Evolutionary conservation across 2,329 filamentous ascomycete species (phyloP), one percentile per base, ranked within the genome.

Genomic region (Pseudogymnoascus sp.): DNA sequence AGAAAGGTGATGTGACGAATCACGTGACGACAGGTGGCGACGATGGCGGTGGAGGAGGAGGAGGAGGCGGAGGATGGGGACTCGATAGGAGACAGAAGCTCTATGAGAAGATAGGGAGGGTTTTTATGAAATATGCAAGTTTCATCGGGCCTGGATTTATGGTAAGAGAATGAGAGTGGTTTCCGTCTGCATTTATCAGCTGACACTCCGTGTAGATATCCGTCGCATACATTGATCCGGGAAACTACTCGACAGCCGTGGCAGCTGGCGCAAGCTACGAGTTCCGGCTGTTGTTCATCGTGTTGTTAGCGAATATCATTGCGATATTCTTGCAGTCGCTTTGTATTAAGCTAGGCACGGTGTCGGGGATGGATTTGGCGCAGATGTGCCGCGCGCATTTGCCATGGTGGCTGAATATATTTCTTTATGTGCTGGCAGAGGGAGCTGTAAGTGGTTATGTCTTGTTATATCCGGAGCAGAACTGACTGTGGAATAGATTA

Each of bases 171-270:
- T 6, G 55, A 45, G 12, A 29, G 26, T 74, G 74, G 77, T 11
- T 76, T 39, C 4, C 8, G 10, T 10, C 31, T 33, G 19, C 11
- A 33, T 37, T 31, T 14, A 16, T 35, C 31, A 10, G 23, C 59
- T 61, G 55, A 61, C 19, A 16, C 16, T 12, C 6, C 59, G 52
- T 12, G 16, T 62, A 73, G 73, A 68, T 70, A 41, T 66, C 69
- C 12, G 74, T 75, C 45, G 74, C 75, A 49, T 75, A 75, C 62
- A 76, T 75, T 60, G 74, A 76, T 65, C 74, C 71, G 66, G 78
- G 79, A 65, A 84, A 84, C 68, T 84, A 84, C 69, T 79, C 81
- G 0, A 84, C 82, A 6, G 82, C 82, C 70, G 80, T 83, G 45
- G 78, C 81, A 60, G 82, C 81, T 38, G 82, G 82, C 63, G 80